Conservation (phyloP, 2,329 filamentous ascomycete genomes). For the Phyllosticta paracitricarpa region DNA sequence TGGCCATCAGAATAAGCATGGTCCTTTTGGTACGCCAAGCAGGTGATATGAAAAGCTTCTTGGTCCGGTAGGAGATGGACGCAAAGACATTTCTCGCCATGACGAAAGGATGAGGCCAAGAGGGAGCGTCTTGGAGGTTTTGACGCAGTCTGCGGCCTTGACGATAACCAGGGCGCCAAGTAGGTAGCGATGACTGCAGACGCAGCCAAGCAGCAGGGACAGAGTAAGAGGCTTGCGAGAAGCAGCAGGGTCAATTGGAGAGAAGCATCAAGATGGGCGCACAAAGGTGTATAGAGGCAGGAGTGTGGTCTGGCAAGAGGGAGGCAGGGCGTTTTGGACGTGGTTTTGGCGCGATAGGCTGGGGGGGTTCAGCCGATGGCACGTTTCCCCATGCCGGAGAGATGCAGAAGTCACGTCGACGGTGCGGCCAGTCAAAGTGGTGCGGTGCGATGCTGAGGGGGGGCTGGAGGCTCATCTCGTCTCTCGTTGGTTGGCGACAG, state of each 20-base stretch:
- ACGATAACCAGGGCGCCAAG: no score
- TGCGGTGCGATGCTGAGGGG: not conserved
- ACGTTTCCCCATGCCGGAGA: not conserved
- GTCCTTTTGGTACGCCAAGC: conserved; percentile 44
- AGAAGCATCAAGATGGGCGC: not conserved
- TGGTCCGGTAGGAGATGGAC: not conserved
- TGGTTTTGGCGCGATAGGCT: not conserved
- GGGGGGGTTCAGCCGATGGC: not conserved
- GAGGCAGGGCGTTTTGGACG: not conserved
- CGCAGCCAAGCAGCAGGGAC: not conserved
- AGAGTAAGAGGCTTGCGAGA: not conserved
- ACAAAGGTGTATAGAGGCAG: not conserved
- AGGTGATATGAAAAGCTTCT: conserved; percentile 41
- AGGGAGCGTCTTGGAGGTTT: not conserved
- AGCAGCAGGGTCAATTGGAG: not conserved
- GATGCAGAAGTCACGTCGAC: not conserved
- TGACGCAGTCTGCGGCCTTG: not conserved
- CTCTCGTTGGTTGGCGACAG: not conserved
- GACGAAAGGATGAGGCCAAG: not conserved
- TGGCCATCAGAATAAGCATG: conserved; percentile 48
- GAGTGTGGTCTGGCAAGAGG: not conserved
- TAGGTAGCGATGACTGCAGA: not conserved
- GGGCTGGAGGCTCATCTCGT: no score
- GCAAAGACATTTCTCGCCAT: not conserved
- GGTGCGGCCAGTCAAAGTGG: not conserved